Base-by-base conservation (phyloP, 2,329 filamentous ascomycete genomes). In the Leptosphaerulina australis region DNA sequence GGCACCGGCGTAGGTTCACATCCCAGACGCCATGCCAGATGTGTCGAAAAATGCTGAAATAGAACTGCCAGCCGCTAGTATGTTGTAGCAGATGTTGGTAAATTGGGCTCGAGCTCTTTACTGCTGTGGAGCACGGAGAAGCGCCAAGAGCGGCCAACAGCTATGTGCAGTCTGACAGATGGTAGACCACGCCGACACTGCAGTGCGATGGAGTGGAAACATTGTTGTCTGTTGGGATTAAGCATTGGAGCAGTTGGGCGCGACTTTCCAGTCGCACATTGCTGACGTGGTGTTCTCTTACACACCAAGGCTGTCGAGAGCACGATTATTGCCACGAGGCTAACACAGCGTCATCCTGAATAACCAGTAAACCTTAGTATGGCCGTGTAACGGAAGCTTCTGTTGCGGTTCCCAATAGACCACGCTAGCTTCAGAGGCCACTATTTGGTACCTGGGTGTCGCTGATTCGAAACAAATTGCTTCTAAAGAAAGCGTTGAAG, bases 401-500 rank as follows among this genome's bases (percentile, higher is more conserved):
- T 38, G 25, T 29, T 14, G 8, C 44, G 7, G 30, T 44, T 46
- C 46, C 45, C 24, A 29, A 38, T 28, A 45, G 40, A 53, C 35
- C 34, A 18, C 18, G 2, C 43, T 50, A 38, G 40, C 29, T 37
- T 11, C 14, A 17, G 24, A 33, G 43, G 25, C 34, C 21, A 21
- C 29, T 30, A 33, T 34, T 31, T 38, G 44, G 33, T 48, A 39
- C 20, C 14, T 55, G 34, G 29, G 30, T 31, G 50, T 37, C 41
- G 33, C 35, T 41, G 20, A 47, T 31, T 50, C 47, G 59, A 63
- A 62, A 60, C 55, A 48, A 24, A 11, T 2, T 36, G 36, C 29
- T 61, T 54, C 61, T 58, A 64, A 63, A 60, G 48, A 54, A 57
- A 59, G 59, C 8, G 37, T 48, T 38, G 50, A 55, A 53, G 53